Evolutionary conservation across 2,329 filamentous ascomycete species (phyloP).

Genomic region (Xylaria sp.): DNA sequence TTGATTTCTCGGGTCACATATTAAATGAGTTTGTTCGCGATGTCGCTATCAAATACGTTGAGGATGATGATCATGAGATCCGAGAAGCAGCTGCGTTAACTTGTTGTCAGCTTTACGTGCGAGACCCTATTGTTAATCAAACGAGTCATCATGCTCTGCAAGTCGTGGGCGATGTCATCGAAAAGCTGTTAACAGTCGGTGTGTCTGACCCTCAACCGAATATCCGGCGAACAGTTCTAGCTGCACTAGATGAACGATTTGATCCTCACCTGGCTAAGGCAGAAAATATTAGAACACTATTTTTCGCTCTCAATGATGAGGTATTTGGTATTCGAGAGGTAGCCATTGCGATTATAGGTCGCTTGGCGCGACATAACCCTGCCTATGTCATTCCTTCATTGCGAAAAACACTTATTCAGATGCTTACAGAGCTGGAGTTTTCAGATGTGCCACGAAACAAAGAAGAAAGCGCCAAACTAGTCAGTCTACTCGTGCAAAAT

Average conservation of each 20-base stretch:
- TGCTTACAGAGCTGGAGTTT: conserved; percentile 95
- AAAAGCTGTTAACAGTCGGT: conserved; percentile 93
- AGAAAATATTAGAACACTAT: conserved; percentile 94
- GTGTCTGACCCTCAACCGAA: conserved; percentile 91
- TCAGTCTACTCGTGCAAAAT: conserved; percentile 92
- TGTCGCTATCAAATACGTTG: conserved; percentile 97
- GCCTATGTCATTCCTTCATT: conserved; percentile 97
- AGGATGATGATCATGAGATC: conserved; percentile 93
- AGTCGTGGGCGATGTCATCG: conserved; percentile 97
- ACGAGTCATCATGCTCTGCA: conserved; percentile 97
- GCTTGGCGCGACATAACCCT: conserved; percentile 88
- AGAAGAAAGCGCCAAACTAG: conserved; percentile 92
- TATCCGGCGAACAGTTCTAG: conserved; percentile 88
- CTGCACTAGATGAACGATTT: conserved; percentile 91
- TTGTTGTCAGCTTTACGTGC: conserved; percentile 96
- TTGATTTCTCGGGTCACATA: conserved; percentile 92
- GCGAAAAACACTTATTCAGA: conserved; percentile 93
- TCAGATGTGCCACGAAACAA: conserved; percentile 94
- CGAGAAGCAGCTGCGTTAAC: conserved; percentile 94
- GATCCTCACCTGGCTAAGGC: conserved; percentile 97
- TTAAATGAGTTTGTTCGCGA: conserved; percentile 99
- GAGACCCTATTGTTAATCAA: conserved; percentile 97
- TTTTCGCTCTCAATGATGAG: conserved; percentile 95
- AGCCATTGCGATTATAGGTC: conserved; percentile 94
- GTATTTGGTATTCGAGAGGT: conserved; percentile 92